Evolutionary conservation across 306 rosid genomes (phyloP).

Genomic region (Vigna angularis): DNA sequence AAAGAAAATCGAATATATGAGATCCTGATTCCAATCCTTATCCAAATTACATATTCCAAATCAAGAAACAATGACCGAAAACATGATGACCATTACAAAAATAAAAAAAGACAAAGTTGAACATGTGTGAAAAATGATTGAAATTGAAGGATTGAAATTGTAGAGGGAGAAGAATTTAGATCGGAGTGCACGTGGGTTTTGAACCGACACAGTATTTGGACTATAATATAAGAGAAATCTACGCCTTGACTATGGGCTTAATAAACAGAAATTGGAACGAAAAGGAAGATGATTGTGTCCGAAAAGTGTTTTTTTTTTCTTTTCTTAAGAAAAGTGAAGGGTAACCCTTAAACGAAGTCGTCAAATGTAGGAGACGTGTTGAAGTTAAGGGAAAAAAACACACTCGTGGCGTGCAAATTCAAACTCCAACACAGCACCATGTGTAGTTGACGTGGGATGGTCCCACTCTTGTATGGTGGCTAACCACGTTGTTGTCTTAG

Average conservation of each 20-base stretch:
- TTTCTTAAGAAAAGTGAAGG: not conserved
- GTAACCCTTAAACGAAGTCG: not conserved
- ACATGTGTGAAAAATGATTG: constrained; percentile 10
- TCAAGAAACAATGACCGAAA: constrained; percentile 29
- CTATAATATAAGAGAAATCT: constrained; percentile 9
- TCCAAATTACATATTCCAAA: constrained; percentile 30
- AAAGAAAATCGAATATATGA: not conserved
- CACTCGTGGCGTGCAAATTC: constrained; percentile 56
- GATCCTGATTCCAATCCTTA: constrained; percentile 37
- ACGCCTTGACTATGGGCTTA: constrained; percentile 38
- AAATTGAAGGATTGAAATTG: constrained; percentile 10
- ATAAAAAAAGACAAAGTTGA: not conserved
- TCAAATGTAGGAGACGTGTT: constrained; percentile 56
- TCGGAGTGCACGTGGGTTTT: constrained; percentile 54
- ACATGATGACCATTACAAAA: not conserved
- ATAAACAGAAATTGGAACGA: not conserved
- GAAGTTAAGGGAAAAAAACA: not conserved
- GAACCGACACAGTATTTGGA: constrained; percentile 7
- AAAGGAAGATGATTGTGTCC: not conserved
- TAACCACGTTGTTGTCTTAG: constrained; percentile 26
- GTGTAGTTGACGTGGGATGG: constrained; percentile 67
- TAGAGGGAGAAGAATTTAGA: constrained; percentile 5
- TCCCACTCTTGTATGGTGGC: constrained; percentile 52
- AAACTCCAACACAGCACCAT: constrained; percentile 57
- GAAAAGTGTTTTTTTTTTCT: not conserved